phyloP scores from a whole-genome alignment of 2,329 filamentous ascomycete genomes.

The Fusarium pininemorale region DNA sequence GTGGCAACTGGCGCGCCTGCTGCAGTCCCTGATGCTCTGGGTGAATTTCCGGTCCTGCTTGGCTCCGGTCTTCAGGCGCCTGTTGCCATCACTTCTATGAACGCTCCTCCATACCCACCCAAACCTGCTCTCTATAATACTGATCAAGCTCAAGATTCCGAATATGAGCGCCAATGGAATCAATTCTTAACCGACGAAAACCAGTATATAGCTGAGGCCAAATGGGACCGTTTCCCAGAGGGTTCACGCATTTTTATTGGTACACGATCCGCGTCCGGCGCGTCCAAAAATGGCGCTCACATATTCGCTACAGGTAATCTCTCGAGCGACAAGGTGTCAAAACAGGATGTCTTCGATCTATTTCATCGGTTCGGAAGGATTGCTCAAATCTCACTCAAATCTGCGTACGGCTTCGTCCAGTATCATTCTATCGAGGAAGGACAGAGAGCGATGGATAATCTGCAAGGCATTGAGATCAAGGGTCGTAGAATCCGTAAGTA shows the following conservation, averaged over 20 bases:
- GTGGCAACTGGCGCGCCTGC: constrained; percentile 46
- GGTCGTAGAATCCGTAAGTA: constrained; percentile 93
- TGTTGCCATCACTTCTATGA: constrained; percentile 44
- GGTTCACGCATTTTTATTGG: constrained; percentile 84
- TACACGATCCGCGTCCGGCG: constrained; percentile 54
- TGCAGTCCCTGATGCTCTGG: constrained; percentile 45
- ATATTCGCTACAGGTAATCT: constrained; percentile 75
- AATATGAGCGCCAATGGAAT: constrained; percentile 75
- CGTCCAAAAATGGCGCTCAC: constrained; percentile 38
- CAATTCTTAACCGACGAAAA: constrained; percentile 77
- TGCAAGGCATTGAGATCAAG: constrained; percentile 83
- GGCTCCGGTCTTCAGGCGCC: constrained; percentile 44
- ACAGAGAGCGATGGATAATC: constrained; percentile 74
- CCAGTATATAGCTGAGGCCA: constrained; percentile 78
- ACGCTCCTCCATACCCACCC: constrained; percentile 45
- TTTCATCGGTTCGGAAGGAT: constrained; percentile 87
- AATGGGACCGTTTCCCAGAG: constrained; percentile 83
- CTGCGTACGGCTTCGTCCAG: constrained; percentile 96
- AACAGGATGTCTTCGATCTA: constrained; percentile 90
- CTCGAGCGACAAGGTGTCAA: constrained; percentile 90
- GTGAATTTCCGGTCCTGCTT: constrained; percentile 44
- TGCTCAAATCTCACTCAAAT: constrained; percentile 95
- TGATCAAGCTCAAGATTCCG: constrained; percentile 49
- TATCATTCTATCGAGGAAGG: constrained; percentile 84
- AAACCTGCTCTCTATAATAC: constrained; percentile 42